Evolutionary conservation across 163 green algal species (phyloP), one percentile per base, ranked within the genome.

Genomic region (Scenedesmus sp.): DNA sequence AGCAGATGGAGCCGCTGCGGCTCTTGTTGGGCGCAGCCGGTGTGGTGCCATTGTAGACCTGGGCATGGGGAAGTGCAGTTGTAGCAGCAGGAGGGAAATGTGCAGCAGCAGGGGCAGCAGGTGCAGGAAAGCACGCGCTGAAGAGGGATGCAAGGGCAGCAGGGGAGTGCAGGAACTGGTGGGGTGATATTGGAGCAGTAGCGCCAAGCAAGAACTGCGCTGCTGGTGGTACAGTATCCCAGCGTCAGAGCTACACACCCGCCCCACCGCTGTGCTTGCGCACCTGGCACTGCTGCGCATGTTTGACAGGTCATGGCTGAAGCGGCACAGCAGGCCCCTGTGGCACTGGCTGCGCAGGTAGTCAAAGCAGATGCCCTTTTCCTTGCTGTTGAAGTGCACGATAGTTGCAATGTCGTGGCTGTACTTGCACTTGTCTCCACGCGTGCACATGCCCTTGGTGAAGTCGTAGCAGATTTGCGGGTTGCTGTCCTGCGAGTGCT

Each of bases 381-480:
- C 93, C 59, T 93, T 92, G 89, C 90, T 94, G 92, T 96, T 96
- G 82, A 98, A 96, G 3, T 92, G 78, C 44, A 98, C 96, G 56
- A 98, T 98, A 20, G 95, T 96, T 1, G 94, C 95, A 2, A 98
- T 85, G 93, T 96, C 93, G 91, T 98, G 96, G 24, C 89, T 95
- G 91, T 96, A 98, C 92, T 97, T 97, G 96, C 96, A 98, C 81
- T 94, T 93, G 72, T 93, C 94, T 22, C 96, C 96, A 2, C 96
- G 92, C 3, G 93, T 94, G 91, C 96, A 98, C 35, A 95, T 68
- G 59, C 95, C 95, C 82, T 98, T 98, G 16, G 96, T 98, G 90
- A 98, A 98, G 87, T 98, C 96, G 85, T 97, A 98, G 93, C 96
- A 98, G 37, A 98, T 98, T 87, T 98, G 96, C 1, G 78, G 42